Conservation (phyloP, 768 basidiomycete species). For the Pulveroboletus frians region DNA sequence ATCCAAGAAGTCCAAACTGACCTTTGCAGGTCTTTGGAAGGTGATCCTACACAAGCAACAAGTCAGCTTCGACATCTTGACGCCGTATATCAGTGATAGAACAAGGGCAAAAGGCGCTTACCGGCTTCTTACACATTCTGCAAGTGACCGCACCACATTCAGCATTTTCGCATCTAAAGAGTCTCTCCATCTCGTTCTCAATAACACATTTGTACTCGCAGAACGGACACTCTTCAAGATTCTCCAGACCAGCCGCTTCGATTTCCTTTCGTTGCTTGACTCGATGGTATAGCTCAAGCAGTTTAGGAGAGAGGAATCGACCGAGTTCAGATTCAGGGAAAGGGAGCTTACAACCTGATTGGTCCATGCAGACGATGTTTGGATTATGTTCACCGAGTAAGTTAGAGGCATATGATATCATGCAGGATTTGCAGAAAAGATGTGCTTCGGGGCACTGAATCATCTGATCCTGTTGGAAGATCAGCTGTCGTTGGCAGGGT, state of each 20-base stretch:
- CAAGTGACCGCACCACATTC: conserved; percentile 77
- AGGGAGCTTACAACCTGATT: conserved; percentile 59
- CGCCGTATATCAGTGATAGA: background rate
- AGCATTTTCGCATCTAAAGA: conserved; percentile 51
- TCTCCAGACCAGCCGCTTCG: conserved; percentile 69
- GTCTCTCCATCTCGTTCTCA: conserved; percentile 59
- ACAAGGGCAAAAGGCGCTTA: conserved; percentile 28
- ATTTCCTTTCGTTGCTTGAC: conserved; percentile 77
- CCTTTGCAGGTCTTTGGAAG: conserved; percentile 78
- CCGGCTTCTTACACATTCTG: conserved; percentile 69
- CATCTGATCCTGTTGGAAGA: conserved; percentile 60
- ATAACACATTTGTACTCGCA: conserved; percentile 86
- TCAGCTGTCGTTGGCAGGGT: background rate
- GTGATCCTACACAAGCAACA: conserved; percentile 52
- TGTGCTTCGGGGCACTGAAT: conserved; percentile 87
- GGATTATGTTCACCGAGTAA: conserved; percentile 60
- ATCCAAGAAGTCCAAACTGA: conserved; percentile 18
- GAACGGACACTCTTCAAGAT: conserved; percentile 84
- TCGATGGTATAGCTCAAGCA: conserved; percentile 65
- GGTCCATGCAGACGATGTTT: conserved; percentile 76
- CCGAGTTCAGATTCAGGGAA: conserved; percentile 68
- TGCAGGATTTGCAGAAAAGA: conserved; percentile 75
- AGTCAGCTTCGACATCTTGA: background rate
- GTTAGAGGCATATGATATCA: conserved; percentile 61
- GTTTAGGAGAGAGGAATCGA: conserved; percentile 61